phyloP scores from a whole-genome alignment of 192 early-diverging fungal genomes.

The Allomyces macrogynus region DNA sequence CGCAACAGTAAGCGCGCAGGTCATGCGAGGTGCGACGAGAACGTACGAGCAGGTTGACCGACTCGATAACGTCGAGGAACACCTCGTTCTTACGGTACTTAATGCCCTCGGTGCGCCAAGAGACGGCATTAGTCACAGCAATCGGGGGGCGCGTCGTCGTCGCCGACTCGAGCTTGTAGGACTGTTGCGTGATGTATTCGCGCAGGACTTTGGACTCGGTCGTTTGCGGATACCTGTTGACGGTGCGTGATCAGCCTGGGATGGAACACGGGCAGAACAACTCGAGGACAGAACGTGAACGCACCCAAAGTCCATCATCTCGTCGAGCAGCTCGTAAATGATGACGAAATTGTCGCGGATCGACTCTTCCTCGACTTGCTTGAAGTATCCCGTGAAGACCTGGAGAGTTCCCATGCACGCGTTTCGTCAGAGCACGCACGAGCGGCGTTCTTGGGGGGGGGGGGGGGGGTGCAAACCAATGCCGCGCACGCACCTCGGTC shows the following conservation, averaged over 20 bases:
- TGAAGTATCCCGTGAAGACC: slow-evolving; percentile 87
- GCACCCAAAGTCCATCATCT: slow-evolving; percentile 76
- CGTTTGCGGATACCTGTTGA: slow-evolving; percentile 45
- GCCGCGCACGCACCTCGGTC: slow-evolving; percentile 28
- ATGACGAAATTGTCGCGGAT: slow-evolving; percentile 82
- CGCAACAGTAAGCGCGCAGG: too few relatives aligned
- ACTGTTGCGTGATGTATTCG: slow-evolving; percentile 94
- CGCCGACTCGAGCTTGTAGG: slow-evolving; percentile 77
- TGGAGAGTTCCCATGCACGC: slow-evolving; percentile 4
- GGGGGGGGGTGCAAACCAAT: background rate
- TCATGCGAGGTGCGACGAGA: too few relatives aligned
- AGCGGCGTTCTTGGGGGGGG: too few relatives aligned
- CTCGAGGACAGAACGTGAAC: too few relatives aligned
- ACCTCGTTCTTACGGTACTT: slow-evolving; percentile 56
- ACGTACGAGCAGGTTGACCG: slow-evolving; percentile 42
- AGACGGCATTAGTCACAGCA: slow-evolving; percentile 51
- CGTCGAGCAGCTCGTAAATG: slow-evolving; percentile 73
- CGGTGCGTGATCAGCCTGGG: too few relatives aligned
- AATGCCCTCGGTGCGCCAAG: slow-evolving; percentile 49
- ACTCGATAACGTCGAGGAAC: slow-evolving; percentile 54
- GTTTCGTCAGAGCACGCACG: too few relatives aligned
- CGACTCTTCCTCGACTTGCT: slow-evolving; percentile 71
- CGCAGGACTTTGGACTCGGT: slow-evolving; percentile 73
- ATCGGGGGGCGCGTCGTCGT: slow-evolving; percentile 59
- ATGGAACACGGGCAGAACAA: too few relatives aligned